A percentile compares a stretch with the other conserved stretches of the same genome.
phyloP scores from a whole-genome alignment of 208 protist species.

The Crithidia bombi region DNA sequence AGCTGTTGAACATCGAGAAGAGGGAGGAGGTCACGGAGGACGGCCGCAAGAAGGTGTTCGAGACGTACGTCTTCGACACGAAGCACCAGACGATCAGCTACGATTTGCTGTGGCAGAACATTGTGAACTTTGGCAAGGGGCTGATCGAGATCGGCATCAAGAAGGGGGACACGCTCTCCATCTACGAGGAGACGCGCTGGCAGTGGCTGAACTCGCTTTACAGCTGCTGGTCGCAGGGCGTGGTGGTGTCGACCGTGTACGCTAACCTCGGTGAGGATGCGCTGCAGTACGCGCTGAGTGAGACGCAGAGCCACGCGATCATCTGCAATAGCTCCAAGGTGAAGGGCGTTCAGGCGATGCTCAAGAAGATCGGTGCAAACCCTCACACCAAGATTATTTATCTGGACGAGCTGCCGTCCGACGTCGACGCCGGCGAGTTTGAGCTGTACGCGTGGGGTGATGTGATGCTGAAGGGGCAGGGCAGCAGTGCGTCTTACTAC shows the following conservation, averaged over 20 bases:
- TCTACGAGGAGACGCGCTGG: slow-evolving; percentile 89
- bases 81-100: slow-evolving; percentile 64
- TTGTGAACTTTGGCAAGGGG: slow-evolving; percentile 57
- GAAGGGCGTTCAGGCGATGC: slow-evolving; percentile 52
- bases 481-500: slow-evolving; percentile 29
- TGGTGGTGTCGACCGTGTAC: slow-evolving; percentile 83
- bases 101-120: slow-evolving; percentile 48
- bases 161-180: slow-evolving; percentile 50
- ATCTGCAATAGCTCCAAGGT: slow-evolving; percentile 74
- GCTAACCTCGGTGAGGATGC: slow-evolving; percentile 86
- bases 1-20: slow-evolving; percentile 49
- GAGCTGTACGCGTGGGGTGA: slow-evolving; percentile 57
- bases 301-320: slow-evolving; percentile 70
- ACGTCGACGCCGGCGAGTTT: slow-evolving; percentile 37
- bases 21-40: slow-evolving; percentile 35
- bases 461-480: slow-evolving; percentile 55
- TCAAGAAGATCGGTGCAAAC: slow-evolving; percentile 28
- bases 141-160: slow-evolving; percentile 62
- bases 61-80: slow-evolving; percentile 70
- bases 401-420: slow-evolving; percentile 52
- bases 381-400: slow-evolving; percentile 59
- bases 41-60: slow-evolving; percentile 53
- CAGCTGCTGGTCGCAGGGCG: slow-evolving; percentile 61
- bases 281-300: slow-evolving; percentile 74
- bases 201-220: slow-evolving; percentile 79